These are phyloP conservation scores for Pseudocercospora fuligena DNA, from an alignment of 2,329 filamentous ascomycete species.

Conservation along the genomic window DNA sequence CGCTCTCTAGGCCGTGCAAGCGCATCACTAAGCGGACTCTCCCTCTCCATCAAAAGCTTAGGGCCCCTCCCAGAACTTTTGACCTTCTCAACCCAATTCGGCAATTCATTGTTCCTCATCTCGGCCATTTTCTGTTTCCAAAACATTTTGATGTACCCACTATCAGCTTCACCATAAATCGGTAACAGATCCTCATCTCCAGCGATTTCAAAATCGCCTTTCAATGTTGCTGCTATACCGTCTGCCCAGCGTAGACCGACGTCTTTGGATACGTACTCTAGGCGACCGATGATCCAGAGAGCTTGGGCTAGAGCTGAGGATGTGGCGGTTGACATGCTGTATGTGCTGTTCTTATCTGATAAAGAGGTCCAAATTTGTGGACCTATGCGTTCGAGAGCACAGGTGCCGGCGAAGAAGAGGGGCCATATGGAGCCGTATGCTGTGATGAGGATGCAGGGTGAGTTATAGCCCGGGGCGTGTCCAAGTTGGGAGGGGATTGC, in stretches of 20 bases:
- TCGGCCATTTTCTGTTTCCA: conserved; percentile 17
- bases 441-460: conserved; percentile 34
- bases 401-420: conserved; percentile 41
- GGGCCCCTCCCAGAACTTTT: conserved; percentile 24
- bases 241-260: conserved; percentile 39
- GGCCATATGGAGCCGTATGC: conserved; percentile 41
- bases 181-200: conserved; percentile 24
- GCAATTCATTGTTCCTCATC: conserved; percentile 9
- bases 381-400: conserved; percentile 38
- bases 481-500: conserved; percentile 36
- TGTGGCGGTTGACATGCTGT: conserved; percentile 15
- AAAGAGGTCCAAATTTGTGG: conserved; percentile 17
- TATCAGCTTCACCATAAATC: conserved; percentile 11
- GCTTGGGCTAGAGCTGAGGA: conserved; percentile 36
- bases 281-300: conserved; percentile 38
- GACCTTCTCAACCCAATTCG: conserved; percentile 23
- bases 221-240: conserved; percentile 38
- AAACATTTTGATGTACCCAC: conserved; percentile 6
- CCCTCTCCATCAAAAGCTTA: conserved; percentile 23
- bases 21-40: conserved; percentile 17
- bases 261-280: conserved; percentile 36
- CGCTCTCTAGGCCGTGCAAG: background rate
- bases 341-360: conserved; percentile 13
- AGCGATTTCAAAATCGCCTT: conserved; percentile 35
- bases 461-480: conserved; percentile 34